Evolutionary conservation across 2,329 filamentous ascomycete species (phyloP), one percentile per base, ranked within the genome.

Genomic region (Epichloe baconii): DNA sequence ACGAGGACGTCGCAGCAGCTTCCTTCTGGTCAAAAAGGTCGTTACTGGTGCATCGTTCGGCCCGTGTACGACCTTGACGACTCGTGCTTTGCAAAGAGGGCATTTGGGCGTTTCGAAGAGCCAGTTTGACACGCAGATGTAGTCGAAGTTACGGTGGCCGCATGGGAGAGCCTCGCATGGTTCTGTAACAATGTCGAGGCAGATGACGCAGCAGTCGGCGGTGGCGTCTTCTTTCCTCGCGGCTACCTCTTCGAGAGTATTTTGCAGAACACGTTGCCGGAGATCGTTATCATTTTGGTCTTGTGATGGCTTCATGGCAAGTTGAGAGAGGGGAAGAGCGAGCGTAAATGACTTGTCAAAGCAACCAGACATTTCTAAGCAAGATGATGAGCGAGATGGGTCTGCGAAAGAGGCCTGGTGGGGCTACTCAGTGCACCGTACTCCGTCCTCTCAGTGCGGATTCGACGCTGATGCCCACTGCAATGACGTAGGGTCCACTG

Each of bases 91-190:
- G 78, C 90, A 97, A 49, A 96, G 73, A 17, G 91, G 90, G 61
- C 90, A 96, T 46, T 73, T 77, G 0, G 82, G 73, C 10, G 79
- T 78, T 56, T 85, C 74, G 58, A 88, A 77, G 5, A 95, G 72
- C 90, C 91, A 96, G 67, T 77, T 89, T 21, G 83, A 69, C 5
- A 95, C 77, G 65, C 90, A 97, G 12, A 88, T 66, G 62, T 89
- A 94, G 71, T 96, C 89, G 64, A 94, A 95, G 58, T 82, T 80
- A 52, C 73, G 69, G 70, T 97, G 90, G 42, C 79, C 76, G 71
- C 90, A 97, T 7, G 90, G 89, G 19, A 77, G 70, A 7, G 86
- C 79, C 48, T 83, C 73, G 55, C 86, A 88, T 49, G 79, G 70
- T 59, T 93, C 86, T 10, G 80, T 79, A 61, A 95, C 74, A 49